Conservation (phyloP, 2,329 filamentous ascomycete genomes). For the Aspergillus sp. region DNA sequence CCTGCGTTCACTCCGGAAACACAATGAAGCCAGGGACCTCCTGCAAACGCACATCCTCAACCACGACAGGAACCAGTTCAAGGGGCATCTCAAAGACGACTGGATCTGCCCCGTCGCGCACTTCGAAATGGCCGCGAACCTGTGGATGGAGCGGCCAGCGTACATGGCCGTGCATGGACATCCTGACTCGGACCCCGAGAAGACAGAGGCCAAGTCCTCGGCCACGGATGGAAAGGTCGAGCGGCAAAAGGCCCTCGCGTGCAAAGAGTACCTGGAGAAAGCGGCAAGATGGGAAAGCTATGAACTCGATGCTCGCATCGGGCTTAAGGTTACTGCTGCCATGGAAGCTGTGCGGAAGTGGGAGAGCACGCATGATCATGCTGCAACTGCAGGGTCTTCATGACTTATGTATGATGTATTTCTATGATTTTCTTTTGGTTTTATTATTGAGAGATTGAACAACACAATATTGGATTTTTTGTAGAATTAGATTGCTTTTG, state of each 20-base stretch:
- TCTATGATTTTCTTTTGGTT: too few relatives aligned
- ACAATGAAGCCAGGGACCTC: constrained; percentile 58
- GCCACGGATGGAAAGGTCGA: constrained; percentile 16
- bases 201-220: not conserved
- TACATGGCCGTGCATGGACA: constrained; percentile 30
- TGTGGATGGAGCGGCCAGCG: constrained; percentile 61
- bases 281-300: constrained; percentile 55
- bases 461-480: too few relatives aligned
- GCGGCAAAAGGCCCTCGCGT: constrained; percentile 42
- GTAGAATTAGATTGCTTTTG: too few relatives aligned
- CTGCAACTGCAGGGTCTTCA: not conserved
- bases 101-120: constrained; percentile 68
- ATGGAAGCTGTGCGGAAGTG: constrained; percentile 40
- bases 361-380: constrained; percentile 20
- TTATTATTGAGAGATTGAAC: too few relatives aligned
- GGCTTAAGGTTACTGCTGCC: constrained; percentile 43
- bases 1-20: constrained; percentile 55
- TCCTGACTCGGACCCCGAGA: constrained; percentile 3
- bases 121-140: constrained; percentile 78
- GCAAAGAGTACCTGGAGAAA: constrained; percentile 51
- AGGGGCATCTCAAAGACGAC: constrained; percentile 43
- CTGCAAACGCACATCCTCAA: constrained; percentile 58
- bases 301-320: constrained; percentile 54
- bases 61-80: constrained; percentile 50
- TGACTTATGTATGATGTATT: not conserved